Evolutionary conservation across 495 filamentous ascomycete genomes (phyloP).

Genomic region (Aspergillus biplanus): DNA sequence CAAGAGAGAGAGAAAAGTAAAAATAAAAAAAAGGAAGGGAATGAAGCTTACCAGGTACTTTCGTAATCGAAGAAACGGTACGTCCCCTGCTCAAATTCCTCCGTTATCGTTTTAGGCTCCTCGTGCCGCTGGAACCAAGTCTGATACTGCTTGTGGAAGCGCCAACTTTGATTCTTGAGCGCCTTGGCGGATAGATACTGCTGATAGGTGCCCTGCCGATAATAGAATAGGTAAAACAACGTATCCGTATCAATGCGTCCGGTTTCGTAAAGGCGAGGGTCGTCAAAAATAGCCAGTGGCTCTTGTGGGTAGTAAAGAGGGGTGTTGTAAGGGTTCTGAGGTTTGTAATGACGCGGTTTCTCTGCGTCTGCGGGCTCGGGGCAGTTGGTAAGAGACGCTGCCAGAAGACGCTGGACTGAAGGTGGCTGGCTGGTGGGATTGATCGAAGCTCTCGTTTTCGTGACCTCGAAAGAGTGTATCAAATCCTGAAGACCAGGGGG

Average conservation of each 20-base stretch:
- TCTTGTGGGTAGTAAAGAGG: constrained; percentile 90
- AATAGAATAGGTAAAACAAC: constrained; percentile 99
- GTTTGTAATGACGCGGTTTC: constrained; percentile 79
- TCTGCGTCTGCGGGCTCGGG: constrained; percentile 81
- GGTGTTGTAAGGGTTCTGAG: constrained; percentile 76
- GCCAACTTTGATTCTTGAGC: constrained; percentile 94
- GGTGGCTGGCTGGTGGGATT: constrained; percentile 52
- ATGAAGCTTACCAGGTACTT: constrained; percentile 85
- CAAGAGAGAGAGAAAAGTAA: constrained; percentile 13
- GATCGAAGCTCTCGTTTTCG: constrained; percentile 64
- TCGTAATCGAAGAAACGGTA: constrained; percentile 99
- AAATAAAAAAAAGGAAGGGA: constrained; percentile 13
- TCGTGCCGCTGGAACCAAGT: constrained; percentile 99
- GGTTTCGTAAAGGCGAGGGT: constrained; percentile 78
- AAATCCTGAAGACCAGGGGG: constrained; percentile 88
- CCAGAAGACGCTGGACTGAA: constrained; percentile 72
- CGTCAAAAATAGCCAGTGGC: constrained; percentile 84
- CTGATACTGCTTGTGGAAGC: constrained; percentile 99
- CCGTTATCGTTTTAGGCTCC: constrained; percentile 96
- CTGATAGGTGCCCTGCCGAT: constrained; percentile 93
- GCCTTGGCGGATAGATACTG: constrained; percentile 97
- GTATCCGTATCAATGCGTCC: constrained; percentile 88
- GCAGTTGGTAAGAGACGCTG: constrained; percentile 66
- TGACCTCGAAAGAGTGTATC: constrained; percentile 85
- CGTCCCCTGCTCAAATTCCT: constrained; percentile 97